These are phyloP conservation scores for Diplodia sapinea DNA, from an alignment of 2,329 filamentous ascomycete species.

Conservation along the genomic window DNA sequence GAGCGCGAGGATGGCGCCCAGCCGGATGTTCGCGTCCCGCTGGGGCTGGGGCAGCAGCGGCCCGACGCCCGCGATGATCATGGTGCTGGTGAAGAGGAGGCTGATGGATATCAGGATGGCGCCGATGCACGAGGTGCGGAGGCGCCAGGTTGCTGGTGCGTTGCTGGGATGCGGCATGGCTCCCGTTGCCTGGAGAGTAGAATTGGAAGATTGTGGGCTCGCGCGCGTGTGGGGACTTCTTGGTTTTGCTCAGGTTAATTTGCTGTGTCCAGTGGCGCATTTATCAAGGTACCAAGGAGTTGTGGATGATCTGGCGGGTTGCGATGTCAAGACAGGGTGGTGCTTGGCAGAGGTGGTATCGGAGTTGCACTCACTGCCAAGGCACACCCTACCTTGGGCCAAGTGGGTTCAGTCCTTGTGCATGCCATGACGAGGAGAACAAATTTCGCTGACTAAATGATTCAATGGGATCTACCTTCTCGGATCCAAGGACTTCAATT, in stretches of 20 bases:
- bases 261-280: background rate
- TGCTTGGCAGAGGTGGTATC: background rate
- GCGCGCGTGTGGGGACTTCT: background rate
- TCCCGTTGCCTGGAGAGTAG: background rate
- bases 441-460: too few relatives aligned
- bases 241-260: background rate
- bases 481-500: background rate
- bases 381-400: too few relatives aligned
- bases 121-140: conserved; percentile 6
- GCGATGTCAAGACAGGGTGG: conserved; percentile 5
- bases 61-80: conserved; percentile 2
- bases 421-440: too few relatives aligned
- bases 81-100: background rate
- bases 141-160: background rate
- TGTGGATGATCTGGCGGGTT: background rate
- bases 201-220: too few relatives aligned
- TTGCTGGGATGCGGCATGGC: background rate
- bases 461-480: too few relatives aligned
- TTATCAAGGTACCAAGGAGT: background rate
- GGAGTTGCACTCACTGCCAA: too few relatives aligned
- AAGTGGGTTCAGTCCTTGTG: too few relatives aligned
- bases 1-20: background rate
- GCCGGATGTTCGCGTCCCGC: background rate
- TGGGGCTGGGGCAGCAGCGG: conserved; percentile 9
- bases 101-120: background rate